Base-by-base conservation (phyloP, 352 stramenopile genomes). In the Pythium vanterpoolii region DNA sequence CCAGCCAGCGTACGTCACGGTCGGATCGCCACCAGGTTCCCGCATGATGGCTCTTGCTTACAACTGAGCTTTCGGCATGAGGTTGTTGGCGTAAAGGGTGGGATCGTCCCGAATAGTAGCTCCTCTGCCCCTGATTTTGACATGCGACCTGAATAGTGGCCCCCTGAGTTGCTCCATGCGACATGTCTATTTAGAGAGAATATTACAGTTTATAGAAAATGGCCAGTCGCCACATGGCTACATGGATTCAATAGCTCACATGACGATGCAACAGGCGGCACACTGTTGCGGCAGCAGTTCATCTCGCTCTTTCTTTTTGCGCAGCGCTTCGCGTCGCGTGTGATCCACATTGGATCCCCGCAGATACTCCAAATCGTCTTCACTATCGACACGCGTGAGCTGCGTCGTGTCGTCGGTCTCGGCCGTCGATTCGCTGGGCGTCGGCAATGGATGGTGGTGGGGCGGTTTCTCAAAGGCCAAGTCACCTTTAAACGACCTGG, bases 1-100 rank as follows among this genome's bases (percentile, higher is more conserved):
- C 80, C 80, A 90, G 33, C 80, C 83, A 30, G 79, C 77, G 60
- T 86, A 90, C 60, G 82, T 89, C 62, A 89, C 82, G 11, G 48
- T 54, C 34, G 62, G 62, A 26, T 70, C 62, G 42, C 33, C 30
- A n/a, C 21, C 19, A 26, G 18, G 10, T 24, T 45, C 13, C n/a
- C 30, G 28, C 31, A 39, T 31, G 27, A 18, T 42, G 8, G 28
- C 30, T 18, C 9, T n/a, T 10, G 10, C 14, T 48, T 28, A 33
- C 18, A 31, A n/a, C n/a, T n/a, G n/a, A n/a, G n/a, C n/a, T n/a
- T n/a, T n/a, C n/a, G n/a, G n/a, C n/a, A n/a, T n/a, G n/a, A n/a
- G n/a, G n/a, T n/a, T n/a, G n/a, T n/a, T n/a, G 28, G 19, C 40
- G 40, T 24, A 47, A 34, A 50, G 36, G 24, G 24, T 24, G 2